These are phyloP conservation scores for Dissophora ornata DNA, from an alignment of 192 early-diverging fungal species.

Conservation along the genomic window DNA sequence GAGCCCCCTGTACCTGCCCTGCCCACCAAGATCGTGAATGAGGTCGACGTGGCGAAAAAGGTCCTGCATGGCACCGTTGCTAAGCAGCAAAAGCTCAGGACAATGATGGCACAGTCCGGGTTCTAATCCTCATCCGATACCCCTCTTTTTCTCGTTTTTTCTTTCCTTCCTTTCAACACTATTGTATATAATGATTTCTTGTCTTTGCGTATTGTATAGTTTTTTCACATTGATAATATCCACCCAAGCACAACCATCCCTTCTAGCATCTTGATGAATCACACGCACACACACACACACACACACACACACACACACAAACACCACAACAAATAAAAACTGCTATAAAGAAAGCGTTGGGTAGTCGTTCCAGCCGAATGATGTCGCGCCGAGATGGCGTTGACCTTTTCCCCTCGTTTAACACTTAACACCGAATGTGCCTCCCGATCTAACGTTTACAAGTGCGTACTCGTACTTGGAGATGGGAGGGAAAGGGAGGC, in stretches of 20 bases:
- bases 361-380: too few species aligned
- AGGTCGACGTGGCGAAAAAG: constrained; percentile 37
- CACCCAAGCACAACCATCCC: background rate
- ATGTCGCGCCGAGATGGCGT: too few species aligned
- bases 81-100: constrained; percentile 49
- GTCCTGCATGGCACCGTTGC: constrained; percentile 37
- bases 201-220: background rate
- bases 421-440: too few species aligned
- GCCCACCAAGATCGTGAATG: constrained; percentile 22
- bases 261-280: background rate
- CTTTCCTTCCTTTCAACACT: too few species aligned
- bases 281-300: background rate
- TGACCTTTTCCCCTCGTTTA: too few species aligned
- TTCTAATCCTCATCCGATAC: constrained; percentile 8
- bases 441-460: too few species aligned
- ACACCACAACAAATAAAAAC: too few species aligned
- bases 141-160: constrained; percentile 3
- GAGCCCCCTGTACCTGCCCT: constrained; percentile 23
- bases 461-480: too few species aligned
- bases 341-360: too few species aligned
- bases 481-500: too few species aligned
- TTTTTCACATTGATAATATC: too few species aligned
- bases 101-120: constrained; percentile 44
- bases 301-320: too few species aligned
- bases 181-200: background rate